Evolutionary conservation across 257 asterid species (phyloP), one percentile per base, ranked within the genome.

Genomic region (Rhazya stricta): DNA sequence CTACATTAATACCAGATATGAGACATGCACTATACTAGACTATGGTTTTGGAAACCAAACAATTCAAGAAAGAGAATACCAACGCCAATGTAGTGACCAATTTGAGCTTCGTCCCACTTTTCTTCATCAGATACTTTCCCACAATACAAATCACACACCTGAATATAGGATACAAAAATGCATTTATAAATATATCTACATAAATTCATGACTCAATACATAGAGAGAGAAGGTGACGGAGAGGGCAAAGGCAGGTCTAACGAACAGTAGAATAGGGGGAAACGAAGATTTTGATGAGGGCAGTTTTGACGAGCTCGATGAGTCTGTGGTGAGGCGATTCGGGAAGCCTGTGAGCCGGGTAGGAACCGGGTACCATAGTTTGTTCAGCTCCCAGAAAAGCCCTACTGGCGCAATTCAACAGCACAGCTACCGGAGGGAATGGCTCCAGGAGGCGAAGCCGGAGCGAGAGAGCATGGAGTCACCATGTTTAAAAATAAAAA

Each of bases 81-180:
- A 75, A 94, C 86, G 77, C 98, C 98, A 77, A 94, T 89, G 79
- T 87, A 93, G 85, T 94, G 99, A 77, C 99, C 97, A 82, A 94
- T 94, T 84, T 83, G 98, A 87, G 97, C 97, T 82, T 86, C 96
- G 34, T 87, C 97, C 99, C 97, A 89, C 81, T 85, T 94, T 54
- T 81, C 92, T 84, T 85, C 96, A 69, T 90, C 96, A 13, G 89
- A 75, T 36, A 94, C 98, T 81, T 85, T 84, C 29, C 98, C 98
- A 79, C 97, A 94, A 57, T 89, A 92, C 84, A 94, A 76, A 39
- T 87, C 99, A 56, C 97, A 94, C 2, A 94, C 98, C 98, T 91
- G 68, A 67, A 51, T 37, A 76, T 7, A 1, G 16, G 11, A 68
- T 5, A 39, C 54, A 48, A 48, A 48, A 48, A 21, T 12, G 21